Evolutionary conservation across 2,329 filamentous ascomycete species (phyloP).

Genomic region (Microdochium nivale): DNA sequence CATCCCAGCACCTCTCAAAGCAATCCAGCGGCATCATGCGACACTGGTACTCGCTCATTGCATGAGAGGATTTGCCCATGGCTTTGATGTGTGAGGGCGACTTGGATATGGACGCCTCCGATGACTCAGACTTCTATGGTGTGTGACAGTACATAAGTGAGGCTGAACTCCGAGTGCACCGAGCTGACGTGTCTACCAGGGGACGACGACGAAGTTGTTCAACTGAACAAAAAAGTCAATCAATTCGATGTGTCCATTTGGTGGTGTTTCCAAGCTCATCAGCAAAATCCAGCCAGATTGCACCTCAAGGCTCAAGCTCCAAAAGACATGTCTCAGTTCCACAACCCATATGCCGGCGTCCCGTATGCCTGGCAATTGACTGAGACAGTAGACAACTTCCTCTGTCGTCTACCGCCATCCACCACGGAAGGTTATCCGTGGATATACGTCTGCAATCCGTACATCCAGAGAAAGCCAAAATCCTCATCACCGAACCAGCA

Average conservation of each 20-base stretch:
- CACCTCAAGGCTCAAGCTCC: slow-evolving; percentile 4
- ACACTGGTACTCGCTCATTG: no score
- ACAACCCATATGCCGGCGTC: slow-evolving; percentile 52
- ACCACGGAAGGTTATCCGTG: slow-evolving; percentile 51
- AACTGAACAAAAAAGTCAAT: not conserved
- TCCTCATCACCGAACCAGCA: slow-evolving; percentile 22
- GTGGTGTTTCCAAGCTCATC: not conserved
- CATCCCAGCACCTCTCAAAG: no score
- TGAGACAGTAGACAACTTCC: slow-evolving; percentile 57
- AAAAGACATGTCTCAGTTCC: slow-evolving; percentile 22
- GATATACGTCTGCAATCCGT: slow-evolving; percentile 67
- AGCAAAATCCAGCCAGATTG: not conserved
- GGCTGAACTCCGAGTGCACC: not conserved
- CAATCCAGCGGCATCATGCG: no score
- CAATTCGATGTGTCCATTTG: not conserved
- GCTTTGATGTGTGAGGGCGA: not conserved
- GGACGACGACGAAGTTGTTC: not conserved
- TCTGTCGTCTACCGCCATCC: slow-evolving; percentile 58
- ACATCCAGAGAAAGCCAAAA: slow-evolving; percentile 28
- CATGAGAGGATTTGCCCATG: not conserved
- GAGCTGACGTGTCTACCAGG: not conserved
- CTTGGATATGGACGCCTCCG: not conserved
- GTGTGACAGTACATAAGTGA: not conserved
- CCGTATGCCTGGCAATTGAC: slow-evolving; percentile 51
- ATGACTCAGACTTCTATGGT: slow-evolving; percentile 2